phyloP scores from a whole-genome alignment of 106 monocot species.

The Dendrobium catenatum region DNA sequence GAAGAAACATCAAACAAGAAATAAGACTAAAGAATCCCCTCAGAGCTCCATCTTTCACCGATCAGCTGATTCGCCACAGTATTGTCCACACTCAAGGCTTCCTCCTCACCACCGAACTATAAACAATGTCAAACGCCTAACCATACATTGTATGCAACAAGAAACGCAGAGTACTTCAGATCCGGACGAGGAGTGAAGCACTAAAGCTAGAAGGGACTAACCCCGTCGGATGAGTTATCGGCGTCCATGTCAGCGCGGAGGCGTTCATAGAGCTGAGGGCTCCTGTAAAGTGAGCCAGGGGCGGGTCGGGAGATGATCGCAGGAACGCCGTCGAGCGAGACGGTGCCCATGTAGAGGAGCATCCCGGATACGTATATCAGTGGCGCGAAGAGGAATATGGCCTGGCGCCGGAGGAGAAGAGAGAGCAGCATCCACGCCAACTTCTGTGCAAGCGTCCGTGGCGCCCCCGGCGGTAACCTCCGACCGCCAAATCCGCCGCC shows the following conservation, averaged over 20 bases:
- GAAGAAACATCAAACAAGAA: neutral
- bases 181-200: neutral
- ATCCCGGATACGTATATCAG: slow-evolving; percentile 80
- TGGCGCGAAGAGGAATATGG: slow-evolving; percentile 86
- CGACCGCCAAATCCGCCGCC: slow-evolving; percentile 10
- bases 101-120: neutral
- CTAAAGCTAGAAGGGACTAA: slow-evolving; percentile 17
- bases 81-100: neutral
- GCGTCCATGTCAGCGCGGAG: slow-evolving; percentile 61
- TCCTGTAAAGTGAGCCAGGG: slow-evolving; percentile 70
- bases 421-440: slow-evolving; percentile 51
- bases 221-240: slow-evolving; percentile 71
- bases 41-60: neutral
- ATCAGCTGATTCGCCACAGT: neutral
- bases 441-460: slow-evolving; percentile 31
- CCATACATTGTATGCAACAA: neutral
- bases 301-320: slow-evolving; percentile 51
- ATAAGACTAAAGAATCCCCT: neutral
- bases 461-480: slow-evolving; percentile 6
- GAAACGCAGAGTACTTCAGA: neutral
- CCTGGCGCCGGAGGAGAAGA: slow-evolving; percentile 67
- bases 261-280: slow-evolving; percentile 71
- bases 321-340: slow-evolving; percentile 71
- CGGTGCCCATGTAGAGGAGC: slow-evolving; percentile 85
- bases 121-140: neutral